A percentile compares a stretch with the other conserved stretches of the same genome.
phyloP scores from a whole-genome alignment of 73 alveolate species.

The Paraurostyla sp. region DNA sequence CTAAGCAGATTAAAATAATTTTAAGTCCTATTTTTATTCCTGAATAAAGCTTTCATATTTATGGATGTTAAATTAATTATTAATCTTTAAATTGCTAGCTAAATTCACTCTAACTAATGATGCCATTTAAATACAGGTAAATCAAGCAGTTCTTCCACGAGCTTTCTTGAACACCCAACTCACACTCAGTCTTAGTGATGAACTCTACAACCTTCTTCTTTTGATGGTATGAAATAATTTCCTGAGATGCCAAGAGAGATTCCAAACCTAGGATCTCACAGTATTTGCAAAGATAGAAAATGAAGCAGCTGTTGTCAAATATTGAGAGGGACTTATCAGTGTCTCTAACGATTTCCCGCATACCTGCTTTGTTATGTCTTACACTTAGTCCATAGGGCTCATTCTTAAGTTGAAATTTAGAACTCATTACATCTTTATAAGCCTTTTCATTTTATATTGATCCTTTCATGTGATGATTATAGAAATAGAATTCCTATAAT shows the following conservation, averaged over 20 bases:
- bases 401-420: slow-evolving; percentile 1
- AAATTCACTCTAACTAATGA: neutral
- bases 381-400: slow-evolving; percentile 17
- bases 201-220: neutral
- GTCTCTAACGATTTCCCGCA: slow-evolving; percentile 22
- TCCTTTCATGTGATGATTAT: neutral
- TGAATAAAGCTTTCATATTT: too few species aligned
- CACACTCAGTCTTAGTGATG: neutral
- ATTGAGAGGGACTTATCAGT: neutral
- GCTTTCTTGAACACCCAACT: neutral
- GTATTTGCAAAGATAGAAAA: neutral
- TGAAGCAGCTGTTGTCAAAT: slow-evolving; percentile 11
- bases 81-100: neutral
- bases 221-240: neutral
- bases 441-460: neutral
- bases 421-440: slow-evolving; percentile 4
- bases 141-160: slow-evolving; percentile 39
- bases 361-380: neutral
- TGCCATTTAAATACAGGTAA: neutral
- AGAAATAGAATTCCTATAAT: neutral
- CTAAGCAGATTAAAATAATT: neutral
- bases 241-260: slow-evolving; percentile 16
- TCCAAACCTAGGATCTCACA: slow-evolving; percentile 36
- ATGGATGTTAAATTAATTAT: too few species aligned
- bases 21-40: too few species aligned